Evolutionary conservation across 257 asterid species (phyloP), one percentile per base, ranked within the genome.

Genomic region (Gentiana macrophylla): DNA sequence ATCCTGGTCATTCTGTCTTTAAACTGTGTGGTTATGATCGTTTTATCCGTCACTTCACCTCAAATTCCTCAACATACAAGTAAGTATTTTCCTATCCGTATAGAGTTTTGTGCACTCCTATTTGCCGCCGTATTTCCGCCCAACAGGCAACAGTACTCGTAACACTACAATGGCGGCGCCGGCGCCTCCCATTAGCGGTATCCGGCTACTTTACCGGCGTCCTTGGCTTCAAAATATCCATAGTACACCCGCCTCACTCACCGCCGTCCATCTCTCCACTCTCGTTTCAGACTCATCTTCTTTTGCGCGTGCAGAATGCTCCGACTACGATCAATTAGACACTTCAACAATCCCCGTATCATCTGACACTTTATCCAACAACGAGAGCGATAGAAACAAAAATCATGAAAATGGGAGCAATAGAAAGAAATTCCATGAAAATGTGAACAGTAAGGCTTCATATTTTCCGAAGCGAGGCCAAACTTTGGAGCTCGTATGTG

Each of bases 401-500:
- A 58, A 49, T 34, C 53, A 35, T 10, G 9, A 35, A 7, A 66
- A 53, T 8, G 35, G 66, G 46, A 63, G 51, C 49, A 50, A 41
- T 4, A 41, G 48, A 5, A 58, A 7, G 7, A 46, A 43, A 0
- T 56, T 47, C 36, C 53, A 35, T 10, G 9, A 35, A 7, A n/a
- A 50, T 45, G 46, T 41, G 46, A 45, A 50, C 13, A 64, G 67
- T 57, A 67, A 56, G 5, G 10, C 50, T 50, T 35, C 73, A 9
- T 82, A 67, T 68, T 90, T 73, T 59, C 98, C 96, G 5, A 90
- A 86, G 78, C 73, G 86, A 71, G 98, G 96, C 44, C 89, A 90
- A 76, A 86, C 84, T 1, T 65, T 90, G 71, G 94, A 86, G 79
- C 78, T 86, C 51, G 89, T 75, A 4, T 86, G 98, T 56, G 96